These are phyloP conservation scores for Fusarium sp. DNA, from an alignment of 2,329 filamentous ascomycete genomes.

Conservation along the genomic window DNA sequence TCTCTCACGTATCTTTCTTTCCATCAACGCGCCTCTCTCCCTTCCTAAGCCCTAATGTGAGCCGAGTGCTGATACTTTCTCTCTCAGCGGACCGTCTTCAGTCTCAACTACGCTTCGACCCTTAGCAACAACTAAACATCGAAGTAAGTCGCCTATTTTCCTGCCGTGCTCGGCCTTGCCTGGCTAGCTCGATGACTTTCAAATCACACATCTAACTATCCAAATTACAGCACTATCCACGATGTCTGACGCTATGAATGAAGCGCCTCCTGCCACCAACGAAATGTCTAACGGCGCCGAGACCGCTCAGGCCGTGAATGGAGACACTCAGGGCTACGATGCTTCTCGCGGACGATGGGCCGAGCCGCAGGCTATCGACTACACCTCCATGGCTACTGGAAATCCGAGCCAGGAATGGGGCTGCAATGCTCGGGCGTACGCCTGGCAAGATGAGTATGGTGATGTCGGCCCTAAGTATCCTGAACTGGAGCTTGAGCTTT, in stretches of 20 bases:
- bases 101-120: not conserved
- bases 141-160: not conserved
- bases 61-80: not conserved
- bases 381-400: constrained; percentile 52
- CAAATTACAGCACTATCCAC: not conserved
- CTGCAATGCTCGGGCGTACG: constrained; percentile 75
- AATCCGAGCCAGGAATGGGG: constrained; percentile 58
- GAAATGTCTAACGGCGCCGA: not conserved
- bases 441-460: constrained; percentile 87
- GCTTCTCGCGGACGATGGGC: constrained; percentile 62
- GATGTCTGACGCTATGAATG: constrained; percentile 20
- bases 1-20: not conserved
- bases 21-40: not conserved
- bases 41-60: too few relatives aligned
- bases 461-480: constrained; percentile 82
- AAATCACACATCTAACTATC: constrained; percentile 1
- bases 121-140: not conserved
- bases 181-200: too few relatives aligned
- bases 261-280: constrained; percentile 13
- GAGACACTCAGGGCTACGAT: constrained; percentile 48
- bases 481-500: constrained; percentile 82
- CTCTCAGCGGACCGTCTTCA: not conserved
- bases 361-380: constrained; percentile 62
- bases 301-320: constrained; percentile 1
- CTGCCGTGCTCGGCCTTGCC: not conserved